Base-by-base conservation (phyloP, 768 basidiomycete genomes). In the Pisolithus albus region DNA sequence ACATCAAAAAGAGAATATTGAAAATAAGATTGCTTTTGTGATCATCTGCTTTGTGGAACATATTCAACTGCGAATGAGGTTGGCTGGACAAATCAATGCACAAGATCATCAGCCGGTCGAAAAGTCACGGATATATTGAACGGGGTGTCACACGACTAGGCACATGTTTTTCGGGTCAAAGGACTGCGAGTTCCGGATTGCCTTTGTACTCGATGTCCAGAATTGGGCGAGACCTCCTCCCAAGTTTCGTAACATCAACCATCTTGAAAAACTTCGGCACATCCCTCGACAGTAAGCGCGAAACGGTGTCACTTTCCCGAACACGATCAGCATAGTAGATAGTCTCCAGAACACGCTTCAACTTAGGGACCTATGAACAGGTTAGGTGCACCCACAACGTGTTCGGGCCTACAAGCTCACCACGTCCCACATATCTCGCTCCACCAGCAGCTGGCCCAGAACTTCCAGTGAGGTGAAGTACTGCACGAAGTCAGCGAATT, bases 61-160 rank as follows among this genome's bases (percentile, higher is more conserved):
- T 86, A 61, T 91, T 91, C 19, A 89, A 63, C 1, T 64, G 62
- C 0, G 88, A 90, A 59, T 90, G 88, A 3, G 82, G 76, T 64
- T 89, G 88, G 61, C 87, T 89, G 52, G 13, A n/a, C n/a, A 32
- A 26, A 18, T 44, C 30, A 21, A 37, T 61, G 46, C 26, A n/a
- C 39, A 52, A 10, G 47, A 11, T 28, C 13, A 28, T 21, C 37
- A 19, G 13, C 47, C 26, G 34, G 26, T 40, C 10, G 11, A 30
- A 19, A 18, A 52, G 6, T 7, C 28, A 30, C 24, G 28, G 6
- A 9, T 30, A 30, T 62, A 37, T n/a, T n/a, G n/a, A n/a, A n/a
- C 72, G 69, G 0, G 80, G 79, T 0, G 86, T 88, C 7, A 89
- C 84, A 44, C 78, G 77, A 0, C 84, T 87, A 5, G 70, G 66